These are phyloP conservation scores for Stemphylium lycopersici DNA, from an alignment of 2,329 filamentous ascomycete species.

Conservation along the genomic window DNA sequence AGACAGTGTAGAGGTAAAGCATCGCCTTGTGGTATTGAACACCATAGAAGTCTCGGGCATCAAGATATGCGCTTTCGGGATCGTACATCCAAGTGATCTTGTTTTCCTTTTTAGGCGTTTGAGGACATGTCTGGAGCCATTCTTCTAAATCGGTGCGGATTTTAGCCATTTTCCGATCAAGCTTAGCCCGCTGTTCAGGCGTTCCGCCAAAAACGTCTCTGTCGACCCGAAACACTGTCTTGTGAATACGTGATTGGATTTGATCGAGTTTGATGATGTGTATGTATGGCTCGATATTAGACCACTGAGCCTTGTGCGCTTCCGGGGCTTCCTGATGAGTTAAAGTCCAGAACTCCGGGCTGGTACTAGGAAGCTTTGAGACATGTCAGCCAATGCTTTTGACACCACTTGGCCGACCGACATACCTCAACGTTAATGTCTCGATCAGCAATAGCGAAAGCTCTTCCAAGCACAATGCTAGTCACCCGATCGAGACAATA, in stretches of 20 bases:
- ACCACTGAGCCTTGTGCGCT: constrained; percentile 20
- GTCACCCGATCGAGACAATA: constrained; percentile 36
- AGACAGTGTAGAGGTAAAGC: constrained; percentile 31
- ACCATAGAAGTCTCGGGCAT: constrained; percentile 34
- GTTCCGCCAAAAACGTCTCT: constrained; percentile 18
- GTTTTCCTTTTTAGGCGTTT: constrained; percentile 26
- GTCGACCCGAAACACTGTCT: constrained; percentile 35
- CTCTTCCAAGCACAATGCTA: constrained; percentile 32
- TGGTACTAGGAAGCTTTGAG: constrained; percentile 28
- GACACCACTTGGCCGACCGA: not conserved
- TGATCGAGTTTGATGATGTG: constrained; percentile 35
- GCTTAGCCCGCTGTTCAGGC: constrained; percentile 21
- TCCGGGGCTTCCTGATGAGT: constrained; percentile 26
- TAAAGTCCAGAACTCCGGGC: constrained; percentile 27
- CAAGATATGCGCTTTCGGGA: constrained; percentile 28
- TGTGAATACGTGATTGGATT: constrained; percentile 35
- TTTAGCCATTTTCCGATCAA: constrained; percentile 26
- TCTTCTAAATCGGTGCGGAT: constrained; percentile 28
- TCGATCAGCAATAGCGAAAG: constrained; percentile 36
- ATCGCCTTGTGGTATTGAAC: constrained; percentile 38
- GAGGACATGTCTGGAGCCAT: constrained; percentile 27
- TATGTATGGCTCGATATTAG: constrained; percentile 34
- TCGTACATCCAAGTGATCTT: constrained; percentile 38
- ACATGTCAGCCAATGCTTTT: not conserved
- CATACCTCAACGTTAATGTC: constrained; percentile 38